Conservation (phyloP, 2,329 filamentous ascomycete genomes). For the Parastagonospora avenae region DNA sequence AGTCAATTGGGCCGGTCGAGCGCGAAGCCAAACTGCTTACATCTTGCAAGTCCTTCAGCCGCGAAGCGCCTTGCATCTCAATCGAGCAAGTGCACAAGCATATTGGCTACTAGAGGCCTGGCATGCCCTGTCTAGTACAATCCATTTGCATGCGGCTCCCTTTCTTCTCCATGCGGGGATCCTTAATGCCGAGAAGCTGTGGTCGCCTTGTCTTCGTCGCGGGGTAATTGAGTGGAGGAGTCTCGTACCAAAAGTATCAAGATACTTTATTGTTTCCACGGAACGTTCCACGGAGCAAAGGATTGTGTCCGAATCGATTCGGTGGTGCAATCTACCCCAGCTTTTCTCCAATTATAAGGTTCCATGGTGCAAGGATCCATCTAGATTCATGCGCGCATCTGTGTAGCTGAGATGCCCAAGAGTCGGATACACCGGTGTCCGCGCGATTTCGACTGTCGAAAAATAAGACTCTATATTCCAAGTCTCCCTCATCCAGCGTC, state of each 20-base stretch:
- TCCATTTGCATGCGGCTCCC: slow-evolving; percentile 28
- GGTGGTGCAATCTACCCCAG: neutral
- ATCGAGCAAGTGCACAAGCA: slow-evolving; percentile 3
- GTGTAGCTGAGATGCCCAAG: no score
- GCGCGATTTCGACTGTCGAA: no score
- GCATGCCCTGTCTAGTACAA: slow-evolving; percentile 3
- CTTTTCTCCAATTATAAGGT: neutral
- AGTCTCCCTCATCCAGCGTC: no score
- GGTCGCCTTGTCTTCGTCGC: slow-evolving; percentile 19
- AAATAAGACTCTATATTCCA: no score
- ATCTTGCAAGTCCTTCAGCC: slow-evolving; percentile 17
- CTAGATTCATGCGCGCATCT: no score
- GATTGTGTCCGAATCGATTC: neutral
- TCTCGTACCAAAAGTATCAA: neutral
- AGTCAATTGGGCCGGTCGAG: slow-evolving; percentile 28
- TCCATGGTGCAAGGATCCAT: neutral
- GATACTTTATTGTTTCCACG: neutral
- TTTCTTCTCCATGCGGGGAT: slow-evolving; percentile 23
- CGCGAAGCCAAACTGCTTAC: slow-evolving; percentile 19
- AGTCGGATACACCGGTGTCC: neutral
- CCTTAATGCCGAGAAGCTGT: slow-evolving; percentile 17
- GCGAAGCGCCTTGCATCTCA: slow-evolving; percentile 13
- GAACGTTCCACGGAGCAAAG: slow-evolving; percentile 1
- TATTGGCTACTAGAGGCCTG: slow-evolving; percentile 8
- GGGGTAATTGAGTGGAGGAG: slow-evolving; percentile 11